phyloP scores from a whole-genome alignment of 495 filamentous ascomycete species.

The Penicillium egyptiacum region DNA sequence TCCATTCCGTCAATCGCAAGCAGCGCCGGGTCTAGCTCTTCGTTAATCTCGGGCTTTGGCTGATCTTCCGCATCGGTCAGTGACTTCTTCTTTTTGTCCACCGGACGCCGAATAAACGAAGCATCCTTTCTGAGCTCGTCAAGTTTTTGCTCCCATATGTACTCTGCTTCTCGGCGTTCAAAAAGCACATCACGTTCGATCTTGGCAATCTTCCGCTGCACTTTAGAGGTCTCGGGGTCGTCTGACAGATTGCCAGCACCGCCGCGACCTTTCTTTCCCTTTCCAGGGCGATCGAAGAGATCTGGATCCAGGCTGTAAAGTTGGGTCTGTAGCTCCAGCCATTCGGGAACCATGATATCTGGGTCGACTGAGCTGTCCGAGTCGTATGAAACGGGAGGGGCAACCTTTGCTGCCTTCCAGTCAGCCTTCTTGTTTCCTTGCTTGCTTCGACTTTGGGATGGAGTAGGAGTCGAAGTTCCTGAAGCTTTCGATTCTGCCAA shows the following conservation, averaged over 20 bases:
- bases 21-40: conserved; percentile 34
- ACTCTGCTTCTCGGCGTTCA: conserved; percentile 72
- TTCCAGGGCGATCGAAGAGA: conserved; percentile 47
- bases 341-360: conserved; percentile 73
- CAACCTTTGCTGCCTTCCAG: conserved; percentile 28
- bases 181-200: conserved; percentile 87
- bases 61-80: conserved; percentile 28
- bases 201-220: conserved; percentile 68
- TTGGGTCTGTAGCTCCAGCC: conserved; percentile 67
- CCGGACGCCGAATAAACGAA: conserved; percentile 36
- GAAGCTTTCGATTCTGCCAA: conserved; percentile 37
- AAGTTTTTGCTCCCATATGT: conserved; percentile 66
- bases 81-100: conserved; percentile 31
- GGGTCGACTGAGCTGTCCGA: conserved; percentile 60
- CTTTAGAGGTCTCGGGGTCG: conserved; percentile 56
- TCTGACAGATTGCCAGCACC: conserved; percentile 26
- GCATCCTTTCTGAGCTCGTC: conserved; percentile 64
- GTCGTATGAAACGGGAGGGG: conserved; percentile 38
- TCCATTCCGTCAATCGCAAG: conserved; percentile 54
- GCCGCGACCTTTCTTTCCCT: conserved; percentile 40
- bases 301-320: conserved; percentile 74
- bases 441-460: conserved; percentile 26
- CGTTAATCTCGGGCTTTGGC: conserved; percentile 45
- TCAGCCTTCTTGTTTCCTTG: conserved; percentile 30
- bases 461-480: conserved; percentile 33